These are phyloP conservation scores for Lumnitzera racemosa DNA, from an alignment of 345 rosid species.

Conservation along the genomic window DNA sequence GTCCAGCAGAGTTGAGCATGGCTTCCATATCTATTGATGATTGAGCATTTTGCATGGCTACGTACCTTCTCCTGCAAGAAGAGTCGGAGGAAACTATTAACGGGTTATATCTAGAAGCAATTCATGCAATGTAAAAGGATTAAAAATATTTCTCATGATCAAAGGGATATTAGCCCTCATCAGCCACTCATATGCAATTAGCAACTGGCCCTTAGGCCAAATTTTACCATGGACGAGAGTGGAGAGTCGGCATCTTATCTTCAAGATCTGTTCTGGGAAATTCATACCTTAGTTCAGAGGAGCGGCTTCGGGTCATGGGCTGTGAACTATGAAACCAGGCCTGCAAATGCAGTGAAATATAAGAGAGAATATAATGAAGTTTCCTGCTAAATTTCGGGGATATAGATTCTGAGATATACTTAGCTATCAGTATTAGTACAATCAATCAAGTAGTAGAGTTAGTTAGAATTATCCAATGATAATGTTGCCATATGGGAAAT, in stretches of 20 bases:
- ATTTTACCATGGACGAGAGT: neutral
- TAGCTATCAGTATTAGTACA: no score
- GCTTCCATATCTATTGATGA: constrained; percentile 29
- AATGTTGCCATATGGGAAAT: no score
- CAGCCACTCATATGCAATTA: no score
- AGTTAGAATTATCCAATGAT: no score
- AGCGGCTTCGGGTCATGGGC: constrained; percentile 75
- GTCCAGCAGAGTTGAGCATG: constrained; percentile 18
- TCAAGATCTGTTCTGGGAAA: neutral
- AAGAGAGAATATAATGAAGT: neutral
- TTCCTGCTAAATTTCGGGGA: no score
- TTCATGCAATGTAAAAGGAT: no score
- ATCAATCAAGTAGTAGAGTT: neutral
- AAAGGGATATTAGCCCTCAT: no score
- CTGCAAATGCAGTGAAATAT: constrained; percentile 22
- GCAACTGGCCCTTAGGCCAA: no score
- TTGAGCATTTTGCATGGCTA: constrained; percentile 51
- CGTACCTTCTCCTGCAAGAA: constrained; percentile 53
- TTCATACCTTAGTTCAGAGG: constrained; percentile 57
- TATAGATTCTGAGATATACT: no score
- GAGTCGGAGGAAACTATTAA: neutral
- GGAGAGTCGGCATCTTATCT: neutral
- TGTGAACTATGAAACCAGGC: constrained; percentile 75
- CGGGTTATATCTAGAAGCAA: no score
- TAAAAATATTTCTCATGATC: no score